Percentiles rank a stretch among this genome's conserved stretches.
These are phyloP conservation scores for Ensete glaucum DNA, from an alignment of 176 grass and related monocot species.

Conservation along the genomic window DNA sequence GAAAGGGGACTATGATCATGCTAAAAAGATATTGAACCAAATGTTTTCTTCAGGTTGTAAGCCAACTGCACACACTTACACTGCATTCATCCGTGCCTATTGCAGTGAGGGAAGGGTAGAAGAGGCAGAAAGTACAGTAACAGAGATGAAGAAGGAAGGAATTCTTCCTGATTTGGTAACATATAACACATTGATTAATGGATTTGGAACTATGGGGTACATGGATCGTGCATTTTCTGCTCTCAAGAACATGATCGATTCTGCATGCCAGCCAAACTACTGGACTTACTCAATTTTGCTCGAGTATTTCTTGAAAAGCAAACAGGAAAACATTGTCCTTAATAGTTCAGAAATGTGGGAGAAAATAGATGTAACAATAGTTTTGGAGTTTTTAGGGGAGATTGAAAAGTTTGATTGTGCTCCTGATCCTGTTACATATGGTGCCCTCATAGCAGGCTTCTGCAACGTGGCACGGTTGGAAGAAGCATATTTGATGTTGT, in stretches of 20 bases:
- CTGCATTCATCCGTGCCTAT: slow-evolving; percentile 37
- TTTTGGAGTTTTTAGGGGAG: slow-evolving; percentile 36
- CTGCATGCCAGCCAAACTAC: slow-evolving; percentile 35
- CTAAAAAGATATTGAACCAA: slow-evolving; percentile 31
- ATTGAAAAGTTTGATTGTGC: slow-evolving; percentile 24
- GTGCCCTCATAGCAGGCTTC: slow-evolving; percentile 31
- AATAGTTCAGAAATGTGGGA: slow-evolving; percentile 31
- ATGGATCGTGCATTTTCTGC: slow-evolving; percentile 34
- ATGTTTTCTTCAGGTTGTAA: slow-evolving; percentile 42
- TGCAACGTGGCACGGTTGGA: slow-evolving; percentile 33
- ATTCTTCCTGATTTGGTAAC: slow-evolving; percentile 32
- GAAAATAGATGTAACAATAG: slow-evolving; percentile 27
- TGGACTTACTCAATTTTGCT: slow-evolving; percentile 43
- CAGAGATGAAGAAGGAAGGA: slow-evolving; percentile 33
- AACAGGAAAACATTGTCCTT: slow-evolving; percentile 12
- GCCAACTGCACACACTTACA: slow-evolving; percentile 52
- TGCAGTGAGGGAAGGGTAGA: slow-evolving; percentile 37
- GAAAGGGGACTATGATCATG: slow-evolving; percentile 34
- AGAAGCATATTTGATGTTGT: slow-evolving; percentile 37
- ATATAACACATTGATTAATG: slow-evolving; percentile 54
- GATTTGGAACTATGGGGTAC: slow-evolving; percentile 29
- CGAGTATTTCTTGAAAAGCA: slow-evolving; percentile 38
- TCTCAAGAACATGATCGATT: slow-evolving; percentile 47
- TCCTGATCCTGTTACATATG: slow-evolving; percentile 30
- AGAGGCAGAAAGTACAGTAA: slow-evolving; percentile 39